Conservation (phyloP, 345 rosid genomes). For the Sisymbrium altissimum region DNA sequence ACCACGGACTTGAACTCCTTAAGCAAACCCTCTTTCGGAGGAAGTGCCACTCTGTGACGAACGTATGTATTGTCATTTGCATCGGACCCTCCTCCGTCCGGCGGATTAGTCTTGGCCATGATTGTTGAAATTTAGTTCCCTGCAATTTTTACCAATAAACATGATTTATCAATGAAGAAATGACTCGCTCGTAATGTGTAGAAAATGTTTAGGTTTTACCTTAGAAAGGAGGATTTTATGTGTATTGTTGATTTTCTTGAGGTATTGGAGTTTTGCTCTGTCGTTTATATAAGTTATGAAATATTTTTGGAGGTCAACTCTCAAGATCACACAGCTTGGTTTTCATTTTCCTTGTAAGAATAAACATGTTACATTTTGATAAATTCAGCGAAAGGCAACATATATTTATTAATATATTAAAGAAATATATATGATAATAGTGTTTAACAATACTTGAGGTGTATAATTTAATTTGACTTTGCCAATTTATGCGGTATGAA, state of each 20-base stretch:
- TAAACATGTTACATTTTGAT: slow-evolving; percentile 15
- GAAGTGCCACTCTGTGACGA: slow-evolving; percentile 64
- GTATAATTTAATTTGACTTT: background rate
- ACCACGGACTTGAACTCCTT: slow-evolving; percentile 49
- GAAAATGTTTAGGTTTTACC: slow-evolving; percentile 3
- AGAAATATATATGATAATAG: background rate
- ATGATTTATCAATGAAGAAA: background rate
- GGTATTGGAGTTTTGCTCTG: background rate
- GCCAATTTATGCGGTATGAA: no score
- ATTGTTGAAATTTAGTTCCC: background rate
- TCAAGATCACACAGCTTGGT: background rate
- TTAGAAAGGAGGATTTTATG: background rate
- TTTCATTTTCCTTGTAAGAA: background rate
- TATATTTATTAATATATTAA: background rate
- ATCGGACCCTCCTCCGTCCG: slow-evolving; percentile 17
- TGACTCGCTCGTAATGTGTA: background rate
- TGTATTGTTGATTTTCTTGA: slow-evolving; percentile 1
- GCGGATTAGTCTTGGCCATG: slow-evolving; percentile 17
- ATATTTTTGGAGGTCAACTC: slow-evolving; percentile 26
- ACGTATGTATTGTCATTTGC: background rate
- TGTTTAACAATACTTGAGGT: background rate
- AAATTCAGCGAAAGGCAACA: slow-evolving; percentile 8
- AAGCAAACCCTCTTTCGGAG: slow-evolving; percentile 63
- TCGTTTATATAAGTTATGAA: slow-evolving; percentile 23
- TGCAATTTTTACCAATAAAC: slow-evolving; percentile 1